Conservation (phyloP, 2,329 filamentous ascomycete species). For the Xylaria digitata region DNA sequence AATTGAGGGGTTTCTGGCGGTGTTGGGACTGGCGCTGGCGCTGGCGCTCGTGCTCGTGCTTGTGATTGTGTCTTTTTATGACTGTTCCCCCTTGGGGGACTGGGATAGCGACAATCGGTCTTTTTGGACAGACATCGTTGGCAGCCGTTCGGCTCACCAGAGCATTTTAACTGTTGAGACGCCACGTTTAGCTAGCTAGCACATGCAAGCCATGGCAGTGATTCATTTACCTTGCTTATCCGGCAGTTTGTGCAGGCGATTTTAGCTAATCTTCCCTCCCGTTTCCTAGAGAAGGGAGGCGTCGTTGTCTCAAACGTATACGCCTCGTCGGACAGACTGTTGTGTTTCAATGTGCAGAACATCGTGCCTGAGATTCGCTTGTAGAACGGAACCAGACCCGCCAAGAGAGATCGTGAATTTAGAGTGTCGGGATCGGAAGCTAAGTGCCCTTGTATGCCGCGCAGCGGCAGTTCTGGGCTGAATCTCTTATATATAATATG, state of each 20-base stretch:
- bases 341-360: slow-evolving; percentile 40
- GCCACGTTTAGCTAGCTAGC: slow-evolving; percentile 13
- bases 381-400: neutral
- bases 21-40: slow-evolving; percentile 25
- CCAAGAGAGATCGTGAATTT: slow-evolving; percentile 27
- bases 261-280: slow-evolving; percentile 38
- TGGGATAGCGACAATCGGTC: slow-evolving; percentile 37
- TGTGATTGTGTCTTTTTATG: slow-evolving; percentile 36
- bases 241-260: slow-evolving; percentile 39
- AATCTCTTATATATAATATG: slow-evolving; percentile 32
- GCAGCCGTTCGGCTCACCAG: slow-evolving; percentile 35
- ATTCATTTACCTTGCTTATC: slow-evolving; percentile 38
- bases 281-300: slow-evolving; percentile 38
- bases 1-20: slow-evolving; percentile 36
- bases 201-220: neutral
- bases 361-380: slow-evolving; percentile 19
- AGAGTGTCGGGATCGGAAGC: slow-evolving; percentile 30
- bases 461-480: slow-evolving; percentile 25
- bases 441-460: slow-evolving; percentile 31
- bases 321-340: slow-evolving; percentile 34
- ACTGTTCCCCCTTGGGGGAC: slow-evolving; percentile 30
- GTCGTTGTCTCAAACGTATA: slow-evolving; percentile 40
- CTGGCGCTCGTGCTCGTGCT: slow-evolving; percentile 9
- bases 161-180: slow-evolving; percentile 36
- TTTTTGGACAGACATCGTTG: slow-evolving; percentile 37